Percentiles rank a stretch among this genome's conserved stretches.
Conservation (phyloP, 148 eudicot genomes). For the Spergularia bocconei region DNA sequence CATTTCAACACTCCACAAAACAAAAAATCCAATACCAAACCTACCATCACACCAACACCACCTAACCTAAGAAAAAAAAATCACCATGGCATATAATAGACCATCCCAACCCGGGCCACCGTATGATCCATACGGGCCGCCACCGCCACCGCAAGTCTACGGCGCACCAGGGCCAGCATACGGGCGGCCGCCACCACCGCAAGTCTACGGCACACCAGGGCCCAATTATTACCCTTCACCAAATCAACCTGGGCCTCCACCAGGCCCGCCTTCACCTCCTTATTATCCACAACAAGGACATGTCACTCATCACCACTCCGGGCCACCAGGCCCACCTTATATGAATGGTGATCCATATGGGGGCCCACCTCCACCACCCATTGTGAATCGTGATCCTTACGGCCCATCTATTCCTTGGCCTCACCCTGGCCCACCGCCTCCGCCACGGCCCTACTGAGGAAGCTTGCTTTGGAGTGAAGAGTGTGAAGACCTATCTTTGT, state of each 20-base stretch:
- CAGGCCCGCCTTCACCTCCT: constrained; percentile 35
- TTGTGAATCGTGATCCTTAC: constrained; percentile 6
- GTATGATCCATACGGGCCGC: constrained; percentile 28
- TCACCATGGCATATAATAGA: constrained; percentile 23
- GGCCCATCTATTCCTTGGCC: constrained; percentile 7
- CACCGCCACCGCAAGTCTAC: constrained; percentile 24
- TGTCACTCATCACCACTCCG: constrained; percentile 4
- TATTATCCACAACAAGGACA: neutral
- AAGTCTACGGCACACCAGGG: constrained; percentile 17
- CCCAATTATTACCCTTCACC: constrained; percentile 11
- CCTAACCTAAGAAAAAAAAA: constrained; percentile 1
- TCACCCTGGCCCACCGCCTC: constrained; percentile 24
- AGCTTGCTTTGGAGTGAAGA: neutral
- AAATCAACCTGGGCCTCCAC: constrained; percentile 22
- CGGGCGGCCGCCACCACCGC: constrained; percentile 20
- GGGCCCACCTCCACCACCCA: constrained; percentile 10
- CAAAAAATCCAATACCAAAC: neutral
- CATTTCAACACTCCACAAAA: neutral
- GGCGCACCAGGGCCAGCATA: constrained; percentile 21
- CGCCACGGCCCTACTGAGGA: constrained; percentile 19
- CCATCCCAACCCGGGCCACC: constrained; percentile 29
- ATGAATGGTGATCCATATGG: constrained; percentile 3
- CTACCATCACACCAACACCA: neutral
- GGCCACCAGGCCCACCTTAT: constrained; percentile 30
- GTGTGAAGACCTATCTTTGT: neutral